These are phyloP conservation scores for Pisolithus marmoratus DNA, from an alignment of 768 basidiomycete genomes.

Conservation along the genomic window DNA sequence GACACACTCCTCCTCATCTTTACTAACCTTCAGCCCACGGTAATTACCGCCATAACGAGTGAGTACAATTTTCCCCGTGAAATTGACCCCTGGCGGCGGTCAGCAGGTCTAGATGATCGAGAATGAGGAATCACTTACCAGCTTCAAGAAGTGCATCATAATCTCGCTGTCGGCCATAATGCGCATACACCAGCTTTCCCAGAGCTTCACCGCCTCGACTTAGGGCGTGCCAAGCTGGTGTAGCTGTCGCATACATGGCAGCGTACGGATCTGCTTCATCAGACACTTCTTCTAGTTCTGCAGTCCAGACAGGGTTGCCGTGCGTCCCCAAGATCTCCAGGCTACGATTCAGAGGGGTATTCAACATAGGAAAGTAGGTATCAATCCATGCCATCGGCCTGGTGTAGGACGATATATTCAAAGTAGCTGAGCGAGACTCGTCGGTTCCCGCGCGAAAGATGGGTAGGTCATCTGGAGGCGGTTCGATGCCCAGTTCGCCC, in stretches of 20 bases:
- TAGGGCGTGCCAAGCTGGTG: constrained; percentile 67
- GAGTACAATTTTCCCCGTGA: constrained; percentile 54
- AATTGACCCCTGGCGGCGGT: constrained; percentile 42
- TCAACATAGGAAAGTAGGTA: constrained; percentile 70
- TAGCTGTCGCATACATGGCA: constrained; percentile 46
- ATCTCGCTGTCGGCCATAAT: constrained; percentile 57
- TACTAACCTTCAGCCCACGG: constrained; percentile 58
- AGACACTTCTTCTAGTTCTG: constrained; percentile 61
- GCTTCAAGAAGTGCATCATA: constrained; percentile 52
- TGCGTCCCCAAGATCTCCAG: constrained; percentile 51
- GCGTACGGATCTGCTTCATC: constrained; percentile 62
- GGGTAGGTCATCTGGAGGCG: constrained; percentile 28
- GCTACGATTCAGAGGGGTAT: constrained; percentile 53
- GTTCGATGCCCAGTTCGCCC: constrained; percentile 38
- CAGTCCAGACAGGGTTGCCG: constrained; percentile 48
- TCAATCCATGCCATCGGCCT: constrained; percentile 56
- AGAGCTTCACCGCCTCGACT: constrained; percentile 61
- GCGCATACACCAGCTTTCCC: constrained; percentile 52
- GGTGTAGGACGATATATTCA: constrained; percentile 36
- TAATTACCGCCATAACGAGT: constrained; percentile 57
- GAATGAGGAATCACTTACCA: constrained; percentile 28
- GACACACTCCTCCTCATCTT: neutral
- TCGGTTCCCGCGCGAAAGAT: constrained; percentile 53
- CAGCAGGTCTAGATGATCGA: neutral
- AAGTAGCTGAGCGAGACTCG: constrained; percentile 48